Conservation (phyloP, 2,329 filamentous ascomycete genomes). For the Botryotinia narcissicola region DNA sequence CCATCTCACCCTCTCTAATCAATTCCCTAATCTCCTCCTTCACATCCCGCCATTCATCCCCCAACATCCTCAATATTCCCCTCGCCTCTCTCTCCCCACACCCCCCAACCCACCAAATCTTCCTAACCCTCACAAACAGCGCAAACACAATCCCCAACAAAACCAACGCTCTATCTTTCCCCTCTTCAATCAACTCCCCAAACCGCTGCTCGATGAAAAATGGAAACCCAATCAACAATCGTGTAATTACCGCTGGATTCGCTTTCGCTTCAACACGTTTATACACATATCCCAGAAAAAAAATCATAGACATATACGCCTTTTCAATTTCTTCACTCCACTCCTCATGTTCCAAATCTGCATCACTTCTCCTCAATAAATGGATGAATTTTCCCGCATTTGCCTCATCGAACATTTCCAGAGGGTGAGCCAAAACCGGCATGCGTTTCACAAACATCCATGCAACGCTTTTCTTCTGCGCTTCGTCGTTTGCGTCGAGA, state of each 20-base stretch:
- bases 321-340: conserved; percentile 26
- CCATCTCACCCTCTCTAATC: not conserved
- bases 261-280: conserved; percentile 13
- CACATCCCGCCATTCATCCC: conserved; percentile 6
- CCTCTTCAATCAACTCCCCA: conserved; percentile 22
- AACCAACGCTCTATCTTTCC: conserved; percentile 23
- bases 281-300: conserved; percentile 20
- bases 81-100: conserved; percentile 11
- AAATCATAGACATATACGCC: conserved; percentile 15
- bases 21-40: not conserved
- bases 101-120: conserved; percentile 38
- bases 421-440: not conserved
- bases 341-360: conserved; percentile 22
- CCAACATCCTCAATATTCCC: conserved; percentile 16
- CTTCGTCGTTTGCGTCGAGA: not conserved
- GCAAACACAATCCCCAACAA: conserved; percentile 37
- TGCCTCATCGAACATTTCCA: not conserved
- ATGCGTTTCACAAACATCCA: conserved; percentile 9
- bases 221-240: conserved; percentile 21
- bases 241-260: not conserved
- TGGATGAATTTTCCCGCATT: not conserved
- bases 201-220: conserved; percentile 18
- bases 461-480: conserved; percentile 3
- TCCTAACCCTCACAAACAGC: conserved; percentile 34
- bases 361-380: not conserved